Percentiles rank a stretch among this genome's conserved stretches.
Evolutionary conservation across 2,329 filamentous ascomycete genomes (phyloP).

Genomic region (Bisporella sp.): DNA sequence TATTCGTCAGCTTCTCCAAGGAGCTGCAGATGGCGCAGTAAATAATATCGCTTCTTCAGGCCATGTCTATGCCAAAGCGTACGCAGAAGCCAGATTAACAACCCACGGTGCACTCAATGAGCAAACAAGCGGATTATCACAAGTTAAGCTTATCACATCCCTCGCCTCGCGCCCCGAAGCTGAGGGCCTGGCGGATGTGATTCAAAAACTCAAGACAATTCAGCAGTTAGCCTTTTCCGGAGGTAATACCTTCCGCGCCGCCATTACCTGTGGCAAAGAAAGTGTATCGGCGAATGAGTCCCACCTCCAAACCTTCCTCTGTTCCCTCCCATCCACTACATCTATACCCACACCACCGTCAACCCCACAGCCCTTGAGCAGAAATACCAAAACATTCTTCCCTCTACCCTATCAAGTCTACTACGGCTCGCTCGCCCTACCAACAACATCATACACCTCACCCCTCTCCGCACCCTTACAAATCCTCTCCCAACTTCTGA

Average conservation of each 20-base stretch:
- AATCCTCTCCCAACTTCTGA: conserved; percentile 84
- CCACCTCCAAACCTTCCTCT: conserved; percentile 65
- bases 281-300: conserved; percentile 63
- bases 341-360: conserved; percentile 21
- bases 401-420: conserved; percentile 96
- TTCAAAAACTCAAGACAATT: conserved; percentile 78
- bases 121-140: conserved; percentile 83
- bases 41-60: conserved; percentile 89
- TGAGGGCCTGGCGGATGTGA: conserved; percentile 66
- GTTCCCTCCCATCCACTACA: conserved; percentile 45
- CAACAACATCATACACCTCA: conserved; percentile 77
- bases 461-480: conserved; percentile 72
- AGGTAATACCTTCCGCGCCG: conserved; percentile 62
- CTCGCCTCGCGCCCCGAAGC: conserved; percentile 66
- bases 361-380: conserved; percentile 26
- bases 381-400: conserved; percentile 74
- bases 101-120: conserved; percentile 66
- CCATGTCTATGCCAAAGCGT: conserved; percentile 77
- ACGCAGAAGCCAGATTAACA: conserved; percentile 74
- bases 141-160: conserved; percentile 76
- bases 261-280: conserved; percentile 78
- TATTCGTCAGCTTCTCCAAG: conserved; percentile 80
- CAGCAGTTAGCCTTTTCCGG: conserved; percentile 70
- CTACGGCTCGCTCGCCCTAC: conserved; percentile 77
- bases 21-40: conserved; percentile 80